These are phyloP conservation scores for Xylariaceae sp. DNA, from an alignment of 2,329 filamentous ascomycete genomes.

Conservation along the genomic window DNA sequence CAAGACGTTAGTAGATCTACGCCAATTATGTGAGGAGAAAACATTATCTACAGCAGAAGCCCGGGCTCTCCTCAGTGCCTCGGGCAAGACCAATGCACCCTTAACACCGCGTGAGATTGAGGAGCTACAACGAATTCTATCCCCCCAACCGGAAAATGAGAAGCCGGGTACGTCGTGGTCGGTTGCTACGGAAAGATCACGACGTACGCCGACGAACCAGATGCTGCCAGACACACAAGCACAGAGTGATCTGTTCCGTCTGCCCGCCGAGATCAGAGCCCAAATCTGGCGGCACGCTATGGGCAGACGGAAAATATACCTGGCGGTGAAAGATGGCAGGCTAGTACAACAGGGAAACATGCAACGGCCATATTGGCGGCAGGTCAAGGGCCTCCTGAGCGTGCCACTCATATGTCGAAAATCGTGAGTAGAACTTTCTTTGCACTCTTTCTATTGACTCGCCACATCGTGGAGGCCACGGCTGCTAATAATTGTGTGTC, in stretches of 20 bases:
- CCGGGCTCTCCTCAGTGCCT: conserved; percentile 15
- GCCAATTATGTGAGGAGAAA: conserved; percentile 18
- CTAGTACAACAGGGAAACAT: conserved; percentile 19
- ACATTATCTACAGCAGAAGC: conserved; percentile 17
- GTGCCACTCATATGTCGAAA: conserved; percentile 19
- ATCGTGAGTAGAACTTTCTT: conserved; percentile 14
- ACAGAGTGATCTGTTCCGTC: conserved; percentile 18
- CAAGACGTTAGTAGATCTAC: conserved; percentile 14
- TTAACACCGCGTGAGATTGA: conserved; percentile 19
- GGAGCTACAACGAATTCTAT: conserved; percentile 20
- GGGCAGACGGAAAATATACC: conserved; percentile 17
- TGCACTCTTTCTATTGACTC: neutral
- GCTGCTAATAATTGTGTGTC: conserved; percentile 7
- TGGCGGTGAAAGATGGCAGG: conserved; percentile 13
- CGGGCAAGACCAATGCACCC: conserved; percentile 14
- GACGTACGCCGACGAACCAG: conserved; percentile 19
- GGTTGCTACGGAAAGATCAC: neutral
- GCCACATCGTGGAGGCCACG: neutral
- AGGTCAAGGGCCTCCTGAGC: conserved; percentile 11
- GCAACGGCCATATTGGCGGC: conserved; percentile 19
- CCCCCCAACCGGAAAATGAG: conserved; percentile 1
- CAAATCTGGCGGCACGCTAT: conserved; percentile 20
- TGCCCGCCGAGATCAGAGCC: conserved; percentile 18
- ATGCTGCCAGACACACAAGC: conserved; percentile 18
- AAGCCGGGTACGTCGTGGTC: conserved; percentile 9